These are phyloP conservation scores for Penicillium olsonii DNA, from an alignment of 2,329 filamentous ascomycete genomes.

Conservation along the genomic window DNA sequence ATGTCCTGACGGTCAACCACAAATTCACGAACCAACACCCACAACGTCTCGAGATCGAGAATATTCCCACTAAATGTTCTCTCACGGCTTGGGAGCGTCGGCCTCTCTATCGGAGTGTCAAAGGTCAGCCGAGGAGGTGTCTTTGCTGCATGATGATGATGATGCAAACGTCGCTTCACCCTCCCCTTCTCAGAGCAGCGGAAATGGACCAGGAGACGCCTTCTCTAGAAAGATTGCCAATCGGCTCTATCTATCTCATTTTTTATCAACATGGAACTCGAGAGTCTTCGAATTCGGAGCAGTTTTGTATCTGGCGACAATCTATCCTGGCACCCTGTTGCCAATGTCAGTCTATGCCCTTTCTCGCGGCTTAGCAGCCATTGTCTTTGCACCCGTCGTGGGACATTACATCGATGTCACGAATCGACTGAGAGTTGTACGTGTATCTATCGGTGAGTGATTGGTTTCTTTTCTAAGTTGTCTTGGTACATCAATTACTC, in stretches of 20 bases:
- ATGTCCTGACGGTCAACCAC: too few relatives aligned
- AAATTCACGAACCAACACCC: too few relatives aligned
- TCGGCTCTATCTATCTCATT: slow-evolving; percentile 60
- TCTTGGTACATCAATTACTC: too few relatives aligned
- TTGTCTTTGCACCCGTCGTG: slow-evolving; percentile 60
- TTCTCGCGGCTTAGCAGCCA: slow-evolving; percentile 58
- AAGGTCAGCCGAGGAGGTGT: background rate
- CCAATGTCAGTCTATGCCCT: slow-evolving; percentile 71
- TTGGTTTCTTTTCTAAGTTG: too few relatives aligned
- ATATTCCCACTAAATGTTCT: too few relatives aligned
- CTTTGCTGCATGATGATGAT: background rate
- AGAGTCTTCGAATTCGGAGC: slow-evolving; percentile 65
- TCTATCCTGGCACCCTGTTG: slow-evolving; percentile 62
- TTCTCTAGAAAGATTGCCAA: background rate
- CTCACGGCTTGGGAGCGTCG: background rate
- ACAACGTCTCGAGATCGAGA: too few relatives aligned
- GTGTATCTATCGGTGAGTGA: slow-evolving; percentile 51
- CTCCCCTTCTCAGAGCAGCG: background rate
- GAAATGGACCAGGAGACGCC: background rate
- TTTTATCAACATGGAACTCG: slow-evolving; percentile 65
- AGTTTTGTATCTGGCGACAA: slow-evolving; percentile 59
- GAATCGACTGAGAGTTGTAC: slow-evolving; percentile 53
- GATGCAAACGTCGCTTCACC: background rate
- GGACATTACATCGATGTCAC: slow-evolving; percentile 61
- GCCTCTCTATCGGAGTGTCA: background rate